A percentile compares a stretch with the other conserved stretches of the same genome.
Conservation (phyloP, 1,284 basidiomycete genomes). For the Inonotus hispidus region DNA sequence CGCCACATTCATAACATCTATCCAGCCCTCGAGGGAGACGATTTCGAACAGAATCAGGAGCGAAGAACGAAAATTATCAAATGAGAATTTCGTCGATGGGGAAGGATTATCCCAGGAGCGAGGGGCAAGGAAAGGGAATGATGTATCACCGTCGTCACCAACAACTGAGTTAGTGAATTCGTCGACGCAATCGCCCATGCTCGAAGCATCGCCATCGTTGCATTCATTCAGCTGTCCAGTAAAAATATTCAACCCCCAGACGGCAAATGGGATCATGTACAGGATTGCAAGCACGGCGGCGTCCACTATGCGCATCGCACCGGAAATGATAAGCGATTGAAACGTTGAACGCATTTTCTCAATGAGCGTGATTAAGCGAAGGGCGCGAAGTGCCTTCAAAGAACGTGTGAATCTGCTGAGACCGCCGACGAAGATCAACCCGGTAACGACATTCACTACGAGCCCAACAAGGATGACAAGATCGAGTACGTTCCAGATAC, state of each 20-base stretch:
- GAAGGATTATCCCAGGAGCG: constrained; percentile 87
- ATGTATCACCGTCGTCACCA: constrained; percentile 35
- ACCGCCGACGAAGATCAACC: constrained; percentile 75
- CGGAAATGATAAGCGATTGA: constrained; percentile 87
- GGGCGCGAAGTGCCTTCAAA: constrained; percentile 84
- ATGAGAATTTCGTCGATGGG: constrained; percentile 83
- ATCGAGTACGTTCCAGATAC: constrained; percentile 92
- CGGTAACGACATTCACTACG: constrained; percentile 77
- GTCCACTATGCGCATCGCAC: constrained; percentile 82
- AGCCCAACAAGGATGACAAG: constrained; percentile 82
- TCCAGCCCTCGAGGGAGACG: constrained; percentile 94
- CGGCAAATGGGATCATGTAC: constrained; percentile 95
- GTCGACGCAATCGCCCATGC: constrained; percentile 63
- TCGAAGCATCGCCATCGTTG: constrained; percentile 65
- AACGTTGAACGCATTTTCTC: constrained; percentile 87
- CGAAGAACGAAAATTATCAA: constrained; percentile 84
- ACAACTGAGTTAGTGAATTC: constrained; percentile 66
- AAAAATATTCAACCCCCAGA: constrained; percentile 97
- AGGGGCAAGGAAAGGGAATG: constrained; percentile 72
- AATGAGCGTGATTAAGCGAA: constrained; percentile 88
- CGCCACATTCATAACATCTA: constrained; percentile 82
- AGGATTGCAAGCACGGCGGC: constrained; percentile 90
- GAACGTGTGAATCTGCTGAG: constrained; percentile 81
- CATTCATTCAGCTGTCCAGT: constrained; percentile 81
- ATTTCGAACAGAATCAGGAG: constrained; percentile 96